Evolutionary conservation across 2,329 filamentous ascomycete species (phyloP).

Genomic region (Cladosporium colombiae): DNA sequence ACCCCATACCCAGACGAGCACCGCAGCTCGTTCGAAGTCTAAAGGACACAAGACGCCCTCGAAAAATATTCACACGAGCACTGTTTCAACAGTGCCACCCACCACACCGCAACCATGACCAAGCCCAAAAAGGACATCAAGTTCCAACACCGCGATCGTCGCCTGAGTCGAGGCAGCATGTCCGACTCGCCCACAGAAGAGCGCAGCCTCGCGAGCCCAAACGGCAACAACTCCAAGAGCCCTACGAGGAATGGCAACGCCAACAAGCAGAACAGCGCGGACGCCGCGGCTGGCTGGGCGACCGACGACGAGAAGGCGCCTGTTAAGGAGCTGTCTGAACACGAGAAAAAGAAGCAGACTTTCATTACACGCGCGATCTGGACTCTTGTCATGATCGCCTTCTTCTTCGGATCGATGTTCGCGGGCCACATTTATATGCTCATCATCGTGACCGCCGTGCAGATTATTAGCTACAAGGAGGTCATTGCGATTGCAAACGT

Average conservation of each 20-base stretch:
- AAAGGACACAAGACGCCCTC: background rate
- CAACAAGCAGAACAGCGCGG: constrained; percentile 29
- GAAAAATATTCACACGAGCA: background rate
- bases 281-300: constrained; percentile 36
- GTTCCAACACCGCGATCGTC: constrained; percentile 59
- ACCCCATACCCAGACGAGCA: constrained; percentile 9
- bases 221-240: constrained; percentile 48
- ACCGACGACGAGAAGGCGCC: constrained; percentile 38
- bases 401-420: constrained; percentile 90
- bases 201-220: constrained; percentile 37
- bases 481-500: constrained; percentile 97
- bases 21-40: background rate
- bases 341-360: constrained; percentile 98
- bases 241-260: constrained; percentile 48
- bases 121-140: constrained; percentile 61
- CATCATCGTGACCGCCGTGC: constrained; percentile 84
- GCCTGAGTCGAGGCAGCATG: constrained; percentile 65
- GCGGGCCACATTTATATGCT: constrained; percentile 98
- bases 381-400: constrained; percentile 95
- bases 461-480: constrained; percentile 98
- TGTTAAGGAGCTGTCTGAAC: constrained; percentile 58
- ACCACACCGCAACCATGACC: constrained; percentile 43
- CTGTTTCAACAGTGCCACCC: background rate
- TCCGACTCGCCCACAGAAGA: constrained; percentile 46
- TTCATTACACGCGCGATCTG: constrained; percentile 97